phyloP scores from a whole-genome alignment of 2,329 filamentous ascomycete species.

The Pyrenophora teres region DNA sequence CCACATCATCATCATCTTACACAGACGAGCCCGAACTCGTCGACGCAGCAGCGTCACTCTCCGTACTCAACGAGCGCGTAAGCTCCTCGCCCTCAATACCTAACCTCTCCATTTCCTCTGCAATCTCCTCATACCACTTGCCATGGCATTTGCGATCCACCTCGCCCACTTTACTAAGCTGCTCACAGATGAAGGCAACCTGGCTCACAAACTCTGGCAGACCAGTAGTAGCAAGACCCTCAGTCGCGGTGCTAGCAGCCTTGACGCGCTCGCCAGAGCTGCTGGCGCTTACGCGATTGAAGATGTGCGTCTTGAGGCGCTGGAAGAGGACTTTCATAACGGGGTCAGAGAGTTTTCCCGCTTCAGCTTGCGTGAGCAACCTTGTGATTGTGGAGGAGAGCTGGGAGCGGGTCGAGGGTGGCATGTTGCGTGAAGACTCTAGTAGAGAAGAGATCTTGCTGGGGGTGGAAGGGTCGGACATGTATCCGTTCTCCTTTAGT shows the following conservation, averaged over 20 bases:
- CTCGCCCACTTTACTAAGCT: constrained; percentile 66
- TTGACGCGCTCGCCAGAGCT: constrained; percentile 73
- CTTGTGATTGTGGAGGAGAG: constrained; percentile 50
- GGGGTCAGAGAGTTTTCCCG: constrained; percentile 60
- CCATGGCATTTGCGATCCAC: constrained; percentile 72
- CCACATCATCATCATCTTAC: background rate
- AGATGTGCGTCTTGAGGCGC: constrained; percentile 68
- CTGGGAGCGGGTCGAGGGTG: constrained; percentile 51
- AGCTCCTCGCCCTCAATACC: constrained; percentile 40
- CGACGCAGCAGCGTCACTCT: constrained; percentile 22
- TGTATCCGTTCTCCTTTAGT: constrained; percentile 64
- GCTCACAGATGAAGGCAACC: constrained; percentile 71
- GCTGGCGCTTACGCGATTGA: constrained; percentile 66
- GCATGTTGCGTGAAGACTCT: constrained; percentile 57
- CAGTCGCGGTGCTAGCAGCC: constrained; percentile 69
- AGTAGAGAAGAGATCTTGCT: constrained; percentile 54
- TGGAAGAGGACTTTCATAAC: constrained; percentile 71
- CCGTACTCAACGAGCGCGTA: constrained; percentile 29
- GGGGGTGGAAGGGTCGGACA: constrained; percentile 57
- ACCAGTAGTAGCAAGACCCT: constrained; percentile 70
- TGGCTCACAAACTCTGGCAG: constrained; percentile 74
- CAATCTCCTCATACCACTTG: constrained; percentile 71
- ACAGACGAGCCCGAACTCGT: background rate
- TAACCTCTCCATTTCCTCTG: constrained; percentile 56
- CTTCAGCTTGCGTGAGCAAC: constrained; percentile 60